phyloP scores from a whole-genome alignment of 495 filamentous ascomycete genomes.

The Penicillium cinerascens region DNA sequence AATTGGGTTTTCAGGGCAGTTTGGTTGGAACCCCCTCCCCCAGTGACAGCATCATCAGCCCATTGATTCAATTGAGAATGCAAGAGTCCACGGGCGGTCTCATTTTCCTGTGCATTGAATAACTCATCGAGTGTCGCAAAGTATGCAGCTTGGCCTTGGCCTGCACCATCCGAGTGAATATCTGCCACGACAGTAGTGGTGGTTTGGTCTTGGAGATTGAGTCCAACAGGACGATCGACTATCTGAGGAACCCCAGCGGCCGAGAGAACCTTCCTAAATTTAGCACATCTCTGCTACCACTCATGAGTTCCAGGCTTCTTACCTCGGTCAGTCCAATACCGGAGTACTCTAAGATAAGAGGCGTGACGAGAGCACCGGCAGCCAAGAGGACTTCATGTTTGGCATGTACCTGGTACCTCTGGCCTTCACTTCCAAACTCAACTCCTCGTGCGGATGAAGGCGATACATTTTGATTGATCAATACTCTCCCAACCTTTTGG shows the following conservation, averaged over 20 bases:
- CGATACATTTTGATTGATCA: not conserved
- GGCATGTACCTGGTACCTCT: not conserved
- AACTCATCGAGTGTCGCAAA: not conserved
- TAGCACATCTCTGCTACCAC: no score
- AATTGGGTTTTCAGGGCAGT: slow-evolving; percentile 7
- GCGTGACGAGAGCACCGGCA: not conserved
- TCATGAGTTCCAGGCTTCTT: no score
- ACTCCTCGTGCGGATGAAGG: not conserved
- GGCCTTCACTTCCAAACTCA: not conserved
- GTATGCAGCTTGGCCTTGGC: not conserved
- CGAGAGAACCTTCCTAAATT: no score
- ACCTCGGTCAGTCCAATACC: not conserved
- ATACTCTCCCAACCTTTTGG: not conserved
- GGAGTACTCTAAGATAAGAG: not conserved
- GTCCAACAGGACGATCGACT: not conserved
- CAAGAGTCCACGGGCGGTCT: not conserved
- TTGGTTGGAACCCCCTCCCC: slow-evolving; percentile 12
- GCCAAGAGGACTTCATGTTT: not conserved
- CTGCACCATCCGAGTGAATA: not conserved
- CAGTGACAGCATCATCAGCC: not conserved
- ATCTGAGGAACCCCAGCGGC: not conserved
- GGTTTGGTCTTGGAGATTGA: not conserved
- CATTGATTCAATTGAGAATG: not conserved
- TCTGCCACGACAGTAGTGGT: not conserved
- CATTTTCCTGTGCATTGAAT: not conserved